These are phyloP conservation scores for Rhizophagus sp. DNA, from an alignment of 192 early-diverging fungal genomes.

Conservation along the genomic window DNA sequence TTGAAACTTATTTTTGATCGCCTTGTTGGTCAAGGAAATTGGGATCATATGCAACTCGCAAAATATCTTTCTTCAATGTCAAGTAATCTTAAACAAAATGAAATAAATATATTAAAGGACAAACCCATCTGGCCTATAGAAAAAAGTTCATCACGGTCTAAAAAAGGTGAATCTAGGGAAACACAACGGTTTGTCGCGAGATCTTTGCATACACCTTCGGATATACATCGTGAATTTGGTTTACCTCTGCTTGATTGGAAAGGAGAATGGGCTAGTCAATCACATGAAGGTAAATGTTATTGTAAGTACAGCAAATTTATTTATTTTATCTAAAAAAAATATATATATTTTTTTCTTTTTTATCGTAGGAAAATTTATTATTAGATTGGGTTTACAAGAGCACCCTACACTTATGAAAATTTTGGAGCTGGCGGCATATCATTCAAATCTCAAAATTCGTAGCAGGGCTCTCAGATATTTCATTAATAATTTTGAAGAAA, in stretches of 20 bases:
- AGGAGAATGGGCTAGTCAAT: slow-evolving; percentile 40
- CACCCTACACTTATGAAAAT: slow-evolving; percentile 44
- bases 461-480: slow-evolving; percentile 67
- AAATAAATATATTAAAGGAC: slow-evolving; percentile 59
- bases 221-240: slow-evolving; percentile 56
- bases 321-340: no score
- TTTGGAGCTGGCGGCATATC: slow-evolving; percentile 42
- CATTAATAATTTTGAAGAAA: slow-evolving; percentile 62
- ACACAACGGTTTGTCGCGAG: slow-evolving; percentile 55
- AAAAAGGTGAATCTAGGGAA: no score
- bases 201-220: slow-evolving; percentile 69
- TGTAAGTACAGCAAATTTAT: no score
- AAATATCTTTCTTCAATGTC: slow-evolving; percentile 73
- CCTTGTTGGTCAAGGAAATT: slow-evolving; percentile 69
- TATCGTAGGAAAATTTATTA: slow-evolving; percentile 46
- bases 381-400: slow-evolving; percentile 49
- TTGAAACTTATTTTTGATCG: slow-evolving; percentile 84
- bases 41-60: slow-evolving; percentile 81
- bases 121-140: slow-evolving; percentile 71
- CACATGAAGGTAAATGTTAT: slow-evolving; percentile 39
- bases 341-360: no score
- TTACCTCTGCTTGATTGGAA: slow-evolving; percentile 74
- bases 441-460: slow-evolving; percentile 38
- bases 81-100: slow-evolving; percentile 58
- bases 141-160: slow-evolving; percentile 31